Percentiles rank a stretch among this genome's conserved stretches.
Evolutionary conservation across 2,329 filamentous ascomycete genomes (phyloP).

Genomic region (Penicillium sp.): DNA sequence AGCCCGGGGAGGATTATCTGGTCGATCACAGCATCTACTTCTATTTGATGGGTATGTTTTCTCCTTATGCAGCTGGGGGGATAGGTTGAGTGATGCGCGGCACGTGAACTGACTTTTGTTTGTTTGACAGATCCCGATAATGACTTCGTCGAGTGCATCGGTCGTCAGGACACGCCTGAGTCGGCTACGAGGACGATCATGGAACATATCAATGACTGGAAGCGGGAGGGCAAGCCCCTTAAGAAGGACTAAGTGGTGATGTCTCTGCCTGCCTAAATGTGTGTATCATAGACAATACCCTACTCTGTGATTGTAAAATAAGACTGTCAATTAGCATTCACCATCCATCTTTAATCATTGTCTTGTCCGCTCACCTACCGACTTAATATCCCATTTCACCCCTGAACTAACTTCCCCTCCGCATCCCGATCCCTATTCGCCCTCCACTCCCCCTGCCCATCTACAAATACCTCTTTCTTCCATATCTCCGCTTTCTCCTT

Average conservation of each 20-base stretch:
- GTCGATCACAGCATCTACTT: conserved; percentile 99
- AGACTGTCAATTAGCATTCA: too few relatives aligned
- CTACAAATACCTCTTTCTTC: conserved; percentile 85
- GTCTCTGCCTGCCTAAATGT: conserved; percentile 17
- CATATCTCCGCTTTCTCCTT: conserved; percentile 88
- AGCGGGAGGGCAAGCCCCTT: conserved; percentile 46
- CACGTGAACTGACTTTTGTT: too few relatives aligned
- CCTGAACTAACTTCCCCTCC: conserved; percentile 35
- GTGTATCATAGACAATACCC: too few relatives aligned
- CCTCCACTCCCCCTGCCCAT: conserved; percentile 68
- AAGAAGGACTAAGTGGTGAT: conserved; percentile 39
- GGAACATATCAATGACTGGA: conserved; percentile 75
- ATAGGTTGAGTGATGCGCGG: too few relatives aligned
- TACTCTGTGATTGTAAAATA: too few relatives aligned
- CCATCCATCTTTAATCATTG: too few relatives aligned
- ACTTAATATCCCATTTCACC: too few relatives aligned
- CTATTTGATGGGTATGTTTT: conserved; percentile 94
- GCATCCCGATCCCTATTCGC: conserved; percentile 68
- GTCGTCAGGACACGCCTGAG: conserved; percentile 84
- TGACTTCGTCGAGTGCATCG: conserved; percentile 94
- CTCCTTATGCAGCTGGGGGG: too few relatives aligned
- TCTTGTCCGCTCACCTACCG: too few relatives aligned
- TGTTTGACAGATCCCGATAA: conserved; percentile 86
- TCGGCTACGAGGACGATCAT: conserved; percentile 74
- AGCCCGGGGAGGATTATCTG: conserved; percentile 89